Base-by-base conservation (phyloP, 208 protist species). In the Eutreptiella sp. region DNA sequence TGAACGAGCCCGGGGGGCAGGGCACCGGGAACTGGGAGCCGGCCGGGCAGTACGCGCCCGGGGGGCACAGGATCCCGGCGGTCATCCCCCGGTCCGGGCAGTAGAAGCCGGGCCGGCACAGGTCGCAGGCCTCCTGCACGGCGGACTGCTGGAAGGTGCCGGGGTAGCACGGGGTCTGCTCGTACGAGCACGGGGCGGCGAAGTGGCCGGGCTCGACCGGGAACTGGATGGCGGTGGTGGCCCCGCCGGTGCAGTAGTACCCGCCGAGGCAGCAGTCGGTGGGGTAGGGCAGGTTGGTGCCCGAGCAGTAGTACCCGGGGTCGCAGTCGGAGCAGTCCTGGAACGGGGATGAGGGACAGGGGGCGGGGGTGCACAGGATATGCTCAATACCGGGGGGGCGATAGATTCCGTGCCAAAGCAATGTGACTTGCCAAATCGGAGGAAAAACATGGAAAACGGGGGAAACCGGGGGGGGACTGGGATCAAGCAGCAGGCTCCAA, bases 1-100 rank as follows among this genome's bases (percentile, higher is more conserved):
- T 2, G 59, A 75, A 79, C 7, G 45, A 60, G 11, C 74, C 74
- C 14, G 33, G 38, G 31, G 68, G 72, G 38, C 74, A 79, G 35
- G 65, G 50, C 14, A 5, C 46, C n/a, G 38, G 60, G 53, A 62
- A 72, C 45, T 63, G 55, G 24, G 39, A 54, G 27, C 73, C 73
- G n/a, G 41, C 29, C 5, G 73, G 53, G 52, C 73, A 79, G 65
- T 28, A 35, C 9, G 31, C 46, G 31, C 36, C 29, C 11, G 31
- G 23, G 24, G 31, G 67, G 41, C 62, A 68, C 16, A n/a, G 21
- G 28, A 47, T 23, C 32, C 38, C 55, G 4, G 16, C 4, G 3
- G 2, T 46, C 23, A 45, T 23, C 5, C 33, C 39, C n/a, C 46
- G 29, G 14, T 42, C 59, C 36, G 26, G 50, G 39, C 62, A 65